Conservation (phyloP, 768 basidiomycete genomes). For the Lentinula sp. region DNA sequence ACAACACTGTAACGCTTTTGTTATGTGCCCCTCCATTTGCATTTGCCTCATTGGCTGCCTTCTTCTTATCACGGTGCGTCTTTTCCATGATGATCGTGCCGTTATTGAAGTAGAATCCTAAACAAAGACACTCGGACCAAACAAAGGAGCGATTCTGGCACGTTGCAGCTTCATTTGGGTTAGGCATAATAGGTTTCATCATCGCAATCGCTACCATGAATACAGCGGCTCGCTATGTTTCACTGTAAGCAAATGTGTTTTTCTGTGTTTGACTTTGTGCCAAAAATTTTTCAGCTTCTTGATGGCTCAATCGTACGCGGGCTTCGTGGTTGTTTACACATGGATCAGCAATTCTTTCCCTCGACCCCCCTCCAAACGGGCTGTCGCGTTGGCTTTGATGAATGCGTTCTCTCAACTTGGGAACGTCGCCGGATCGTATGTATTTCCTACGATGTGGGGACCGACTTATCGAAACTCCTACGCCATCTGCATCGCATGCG, state of each 20-base stretch:
- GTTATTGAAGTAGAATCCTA: background rate
- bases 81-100: background rate
- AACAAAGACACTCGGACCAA: conserved; percentile 66
- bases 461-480: conserved; percentile 56
- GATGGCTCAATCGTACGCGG: conserved; percentile 74
- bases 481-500: conserved; percentile 53
- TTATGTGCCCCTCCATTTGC: conserved; percentile 81
- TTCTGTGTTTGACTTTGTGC: background rate
- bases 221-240: conserved; percentile 60
- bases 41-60: conserved; percentile 55
- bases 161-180: conserved; percentile 43
- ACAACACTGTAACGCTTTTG: conserved; percentile 57
- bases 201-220: conserved; percentile 70
- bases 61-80: conserved; percentile 43
- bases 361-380: conserved; percentile 74
- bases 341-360: conserved; percentile 55
- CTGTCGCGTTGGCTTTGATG: conserved; percentile 74
- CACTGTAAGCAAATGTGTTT: conserved; percentile 40
- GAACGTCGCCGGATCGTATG: conserved; percentile 77
- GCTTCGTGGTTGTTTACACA: conserved; percentile 54
- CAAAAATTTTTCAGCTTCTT: conserved; percentile 41
- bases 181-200: conserved; percentile 70
- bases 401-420: conserved; percentile 81
- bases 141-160: conserved; percentile 74
- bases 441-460: conserved; percentile 64